Percentiles rank a stretch among this genome's conserved stretches.
phyloP scores from a whole-genome alignment of 768 basidiomycete species.

The Naganishia vishniacii region DNA sequence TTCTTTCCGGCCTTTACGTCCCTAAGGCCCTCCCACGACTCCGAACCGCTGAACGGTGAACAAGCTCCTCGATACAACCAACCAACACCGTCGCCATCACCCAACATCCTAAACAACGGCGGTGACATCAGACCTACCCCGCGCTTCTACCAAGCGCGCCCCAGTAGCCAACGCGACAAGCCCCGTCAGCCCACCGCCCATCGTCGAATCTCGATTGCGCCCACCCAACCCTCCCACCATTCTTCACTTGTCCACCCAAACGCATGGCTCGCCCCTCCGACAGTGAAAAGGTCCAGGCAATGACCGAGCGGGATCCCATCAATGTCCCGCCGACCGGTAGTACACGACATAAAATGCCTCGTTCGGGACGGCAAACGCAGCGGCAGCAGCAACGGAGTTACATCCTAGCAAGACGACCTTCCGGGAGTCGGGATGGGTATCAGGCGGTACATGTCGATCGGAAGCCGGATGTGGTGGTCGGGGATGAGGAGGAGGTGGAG shows the following conservation, averaged over 20 bases:
- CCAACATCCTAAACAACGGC: not conserved
- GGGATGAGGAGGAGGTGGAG: not conserved
- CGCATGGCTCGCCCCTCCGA: no score
- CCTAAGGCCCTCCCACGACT: no score
- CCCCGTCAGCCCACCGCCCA: not conserved
- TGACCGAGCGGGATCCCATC: conserved; percentile 19
- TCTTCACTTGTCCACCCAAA: no score
- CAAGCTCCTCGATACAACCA: no score
- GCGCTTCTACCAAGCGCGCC: conserved; percentile 11
- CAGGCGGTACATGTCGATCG: conserved; percentile 9
- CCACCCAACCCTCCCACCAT: not conserved
- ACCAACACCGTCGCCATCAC: not conserved
- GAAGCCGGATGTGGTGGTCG: not conserved
- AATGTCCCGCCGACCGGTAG: conserved; percentile 19
- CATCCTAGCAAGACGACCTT: conserved; percentile 15
- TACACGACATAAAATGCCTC: conserved; percentile 16
- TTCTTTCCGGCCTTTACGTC: no score
- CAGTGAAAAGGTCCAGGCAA: conserved; percentile 7
- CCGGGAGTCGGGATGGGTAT: conserved; percentile 6
- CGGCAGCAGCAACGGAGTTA: conserved; percentile 11
- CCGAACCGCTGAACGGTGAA: no score
- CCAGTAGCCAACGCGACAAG: not conserved
- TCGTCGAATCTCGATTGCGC: not conserved
- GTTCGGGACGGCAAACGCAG: conserved; percentile 4
- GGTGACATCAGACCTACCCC: not conserved